Base-by-base conservation (phyloP, 2,329 filamentous ascomycete species). In the Fusarium redolens region DNA sequence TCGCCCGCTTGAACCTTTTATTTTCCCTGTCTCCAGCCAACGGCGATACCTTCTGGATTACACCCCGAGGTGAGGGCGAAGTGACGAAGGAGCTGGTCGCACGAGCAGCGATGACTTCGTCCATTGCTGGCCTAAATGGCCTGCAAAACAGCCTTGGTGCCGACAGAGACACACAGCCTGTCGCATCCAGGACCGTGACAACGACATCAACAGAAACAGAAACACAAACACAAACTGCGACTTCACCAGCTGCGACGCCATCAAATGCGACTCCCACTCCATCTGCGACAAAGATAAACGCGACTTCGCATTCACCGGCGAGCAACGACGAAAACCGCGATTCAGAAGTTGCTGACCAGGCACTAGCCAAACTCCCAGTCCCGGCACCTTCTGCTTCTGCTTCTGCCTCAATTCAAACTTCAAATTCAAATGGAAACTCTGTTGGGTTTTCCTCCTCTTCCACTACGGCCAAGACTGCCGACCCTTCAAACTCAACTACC, bases 41-140 rank as follows among this genome's bases (percentile, higher is more conserved):
- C 72, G 59, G 59, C 66, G 64, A 74, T 69, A 69, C 45, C 60
- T 65, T 58, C 67, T 59, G 57, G 64, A 65, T 54, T 65, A 54
- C 48, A 69, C 47, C 52, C 51, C 54, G 65, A 69, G 66, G 71
- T 60, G 74, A 75, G 77, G 77, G 74, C 65, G 73, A 76, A 54
- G 75, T 81, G 87, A 85, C 86, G 86, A 87, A 88, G 83, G 86
- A 88, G 87, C 87, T 88, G 86, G 68, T 86, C 81, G 76, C 71
- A 78, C 79, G 81, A 85, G 83, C 82, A 89, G 87, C 87, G 86
- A 89, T 89, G 87, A 88, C 86, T 88, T 89, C 87, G 87, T 88
- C 87, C 79, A 83, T 83, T 80, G 83, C 80, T 80, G 83, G 81
- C 81, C 82, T 79, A 68, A 73, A 77, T 73, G 77, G 76, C 76